Percentiles rank a stretch among this genome's conserved stretches.
Conservation (phyloP, 495 filamentous ascomycete species). For the Penicillium odoratum region DNA sequence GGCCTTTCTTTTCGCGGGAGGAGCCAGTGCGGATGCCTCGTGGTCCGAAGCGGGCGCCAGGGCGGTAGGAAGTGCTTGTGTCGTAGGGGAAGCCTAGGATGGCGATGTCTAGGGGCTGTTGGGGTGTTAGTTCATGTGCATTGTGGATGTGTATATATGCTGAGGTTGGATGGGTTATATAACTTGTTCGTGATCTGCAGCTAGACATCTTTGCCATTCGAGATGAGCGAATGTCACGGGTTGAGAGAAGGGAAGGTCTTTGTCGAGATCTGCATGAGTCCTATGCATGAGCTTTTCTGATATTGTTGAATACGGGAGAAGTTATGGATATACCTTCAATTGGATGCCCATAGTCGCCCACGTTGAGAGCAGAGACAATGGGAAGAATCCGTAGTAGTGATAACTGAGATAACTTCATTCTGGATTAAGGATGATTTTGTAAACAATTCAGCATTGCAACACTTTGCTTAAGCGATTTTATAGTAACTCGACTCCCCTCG, state of each 20-base stretch:
- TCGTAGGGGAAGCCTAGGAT: conserved; percentile 30
- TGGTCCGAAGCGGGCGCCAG: conserved; percentile 70
- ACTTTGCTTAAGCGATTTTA: neutral
- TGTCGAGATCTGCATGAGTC: conserved; percentile 20
- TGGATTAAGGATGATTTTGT: neutral
- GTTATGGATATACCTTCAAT: conserved; percentile 6
- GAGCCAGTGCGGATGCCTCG: conserved; percentile 65
- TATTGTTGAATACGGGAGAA: neutral
- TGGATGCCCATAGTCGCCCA: conserved; percentile 7
- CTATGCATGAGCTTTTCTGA: too few relatives aligned
- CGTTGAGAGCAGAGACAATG: neutral
- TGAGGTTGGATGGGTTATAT: too few relatives aligned
- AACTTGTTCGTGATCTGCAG: conserved; percentile 17
- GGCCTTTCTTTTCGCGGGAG: conserved; percentile 25
- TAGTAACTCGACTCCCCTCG: neutral
- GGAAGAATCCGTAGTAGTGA: neutral
- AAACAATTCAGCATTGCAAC: neutral
- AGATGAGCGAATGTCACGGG: conserved; percentile 32
- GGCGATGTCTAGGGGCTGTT: conserved; percentile 23
- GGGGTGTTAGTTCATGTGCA: neutral
- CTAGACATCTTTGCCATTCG: conserved; percentile 25
- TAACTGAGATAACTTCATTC: conserved; percentile 1
- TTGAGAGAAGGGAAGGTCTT: conserved; percentile 28
- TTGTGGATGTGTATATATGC: neutral
- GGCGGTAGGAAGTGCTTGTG: conserved; percentile 59